A percentile compares a stretch with the other conserved stretches of the same genome.
Evolutionary conservation across 441 rosid species (phyloP).

Genomic region (Populus trichocarpa): DNA sequence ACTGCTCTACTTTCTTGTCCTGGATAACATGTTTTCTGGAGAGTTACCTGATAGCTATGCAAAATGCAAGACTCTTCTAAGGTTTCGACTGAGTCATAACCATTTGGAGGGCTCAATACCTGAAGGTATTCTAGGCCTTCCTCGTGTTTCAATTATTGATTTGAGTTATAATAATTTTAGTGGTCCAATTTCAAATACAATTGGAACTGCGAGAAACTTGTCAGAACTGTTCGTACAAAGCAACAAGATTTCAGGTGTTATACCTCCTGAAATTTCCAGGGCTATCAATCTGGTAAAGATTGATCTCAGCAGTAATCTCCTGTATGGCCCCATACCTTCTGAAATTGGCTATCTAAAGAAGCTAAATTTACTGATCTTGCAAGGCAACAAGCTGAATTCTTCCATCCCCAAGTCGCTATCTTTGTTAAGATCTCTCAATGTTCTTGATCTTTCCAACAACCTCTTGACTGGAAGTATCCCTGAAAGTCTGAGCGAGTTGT

Average conservation of each 20-base stretch:
- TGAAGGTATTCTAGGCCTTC: constrained; percentile 59
- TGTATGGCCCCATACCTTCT: constrained; percentile 78
- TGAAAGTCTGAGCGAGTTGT: constrained; percentile 51
- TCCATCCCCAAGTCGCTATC: constrained; percentile 70
- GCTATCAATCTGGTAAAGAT: constrained; percentile 78
- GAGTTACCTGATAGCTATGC: constrained; percentile 56
- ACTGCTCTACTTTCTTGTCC: constrained; percentile 69
- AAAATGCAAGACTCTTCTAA: constrained; percentile 61
- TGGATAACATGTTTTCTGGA: constrained; percentile 70
- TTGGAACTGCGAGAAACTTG: constrained; percentile 66
- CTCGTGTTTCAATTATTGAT: constrained; percentile 85
- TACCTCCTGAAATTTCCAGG: constrained; percentile 67
- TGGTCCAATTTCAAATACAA: constrained; percentile 53
- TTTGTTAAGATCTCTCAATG: constrained; percentile 63
- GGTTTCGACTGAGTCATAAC: constrained; percentile 83
- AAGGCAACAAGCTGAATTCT: constrained; percentile 63
- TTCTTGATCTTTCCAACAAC: constrained; percentile 86
- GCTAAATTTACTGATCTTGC: constrained; percentile 68
- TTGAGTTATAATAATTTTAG: constrained; percentile 62
- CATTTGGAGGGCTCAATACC: constrained; percentile 62
- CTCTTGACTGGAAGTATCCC: constrained; percentile 74
- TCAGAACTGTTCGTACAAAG: constrained; percentile 79
- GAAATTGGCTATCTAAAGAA: constrained; percentile 68
- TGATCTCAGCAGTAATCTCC: constrained; percentile 73
- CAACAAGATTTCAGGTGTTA: constrained; percentile 61